Percentiles rank a stretch among this genome's conserved stretches.
Conservation (phyloP, 2,329 filamentous ascomycete genomes). For the Verticillium isaacii region DNA sequence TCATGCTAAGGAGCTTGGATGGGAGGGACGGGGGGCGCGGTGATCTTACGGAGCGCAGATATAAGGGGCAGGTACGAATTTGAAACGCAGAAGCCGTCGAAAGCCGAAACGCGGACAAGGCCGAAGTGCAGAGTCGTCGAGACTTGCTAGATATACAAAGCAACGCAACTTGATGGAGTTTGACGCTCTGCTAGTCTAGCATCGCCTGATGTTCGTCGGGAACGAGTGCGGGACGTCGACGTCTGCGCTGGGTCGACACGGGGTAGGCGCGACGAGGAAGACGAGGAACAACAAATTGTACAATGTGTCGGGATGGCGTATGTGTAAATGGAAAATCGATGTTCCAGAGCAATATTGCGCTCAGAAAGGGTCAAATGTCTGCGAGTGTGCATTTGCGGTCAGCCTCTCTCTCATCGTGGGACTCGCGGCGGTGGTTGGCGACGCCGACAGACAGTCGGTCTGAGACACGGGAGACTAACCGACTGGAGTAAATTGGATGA, state of each 20-base stretch:
- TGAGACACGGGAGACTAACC: conserved; percentile 8
- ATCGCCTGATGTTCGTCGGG: neutral
- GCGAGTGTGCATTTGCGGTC: neutral
- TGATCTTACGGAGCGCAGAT: neutral
- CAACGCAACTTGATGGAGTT: neutral
- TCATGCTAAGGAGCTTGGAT: neutral
- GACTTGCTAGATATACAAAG: neutral
- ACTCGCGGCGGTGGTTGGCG: neutral
- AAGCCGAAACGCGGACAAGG: neutral
- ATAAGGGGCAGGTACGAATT: neutral
- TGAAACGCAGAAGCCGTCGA: neutral
- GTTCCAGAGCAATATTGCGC: neutral
- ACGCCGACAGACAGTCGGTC: neutral
- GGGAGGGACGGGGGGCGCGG: neutral
- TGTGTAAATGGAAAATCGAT: neutral
- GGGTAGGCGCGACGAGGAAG: neutral
- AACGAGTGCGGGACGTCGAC: neutral
- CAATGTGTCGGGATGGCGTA: neutral
- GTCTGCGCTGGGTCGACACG: neutral
- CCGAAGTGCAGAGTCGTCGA: neutral
- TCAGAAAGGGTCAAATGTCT: neutral
- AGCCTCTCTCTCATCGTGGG: neutral
- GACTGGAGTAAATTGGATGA: neutral
- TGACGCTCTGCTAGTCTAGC: neutral
- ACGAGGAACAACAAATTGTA: neutral